Conservation (phyloP, 305 asterid species). For the Andrographis paniculata region DNA sequence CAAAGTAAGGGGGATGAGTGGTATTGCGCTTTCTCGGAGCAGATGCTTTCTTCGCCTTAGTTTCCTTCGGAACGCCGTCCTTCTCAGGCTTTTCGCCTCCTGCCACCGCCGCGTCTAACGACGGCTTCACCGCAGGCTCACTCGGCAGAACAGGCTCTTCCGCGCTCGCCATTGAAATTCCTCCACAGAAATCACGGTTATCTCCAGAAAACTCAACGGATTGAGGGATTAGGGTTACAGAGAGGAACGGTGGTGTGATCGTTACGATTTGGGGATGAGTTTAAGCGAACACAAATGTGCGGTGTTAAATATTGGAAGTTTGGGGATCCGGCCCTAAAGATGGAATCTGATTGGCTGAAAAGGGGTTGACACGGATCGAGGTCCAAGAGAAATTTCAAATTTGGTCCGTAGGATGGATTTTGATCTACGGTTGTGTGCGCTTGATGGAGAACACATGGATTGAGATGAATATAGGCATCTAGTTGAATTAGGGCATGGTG, state of each 20-base stretch:
- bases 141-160: conserved; percentile 39
- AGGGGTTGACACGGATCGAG: conserved; percentile 35
- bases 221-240: no score
- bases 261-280: background rate
- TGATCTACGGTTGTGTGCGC: conserved; percentile 28
- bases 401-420: conserved; percentile 31
- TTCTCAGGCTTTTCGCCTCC: conserved; percentile 11
- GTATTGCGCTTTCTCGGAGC: conserved; percentile 43
- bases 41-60: conserved; percentile 44
- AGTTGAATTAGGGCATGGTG: conserved; percentile 18
- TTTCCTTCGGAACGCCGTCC: conserved; percentile 27
- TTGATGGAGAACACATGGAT: conserved; percentile 20
- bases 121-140: conserved; percentile 22
- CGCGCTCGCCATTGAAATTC: conserved; percentile 25
- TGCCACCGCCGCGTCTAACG: conserved; percentile 17
- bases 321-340: conserved; percentile 14
- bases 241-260: conserved; percentile 21
- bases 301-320: conserved; percentile 38
- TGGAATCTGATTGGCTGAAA: conserved; percentile 43
- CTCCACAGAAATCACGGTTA: background rate
- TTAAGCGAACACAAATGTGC: background rate
- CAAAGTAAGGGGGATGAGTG: conserved; percentile 79
- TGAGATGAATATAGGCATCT: conserved; percentile 16
- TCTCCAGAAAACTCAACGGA: background rate
- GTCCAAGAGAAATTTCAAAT: conserved; percentile 25